A percentile compares a stretch with the other conserved stretches of the same genome.
Evolutionary conservation across 805 yeast species (phyloP).

Genomic region (Cyberlindnera americana): DNA sequence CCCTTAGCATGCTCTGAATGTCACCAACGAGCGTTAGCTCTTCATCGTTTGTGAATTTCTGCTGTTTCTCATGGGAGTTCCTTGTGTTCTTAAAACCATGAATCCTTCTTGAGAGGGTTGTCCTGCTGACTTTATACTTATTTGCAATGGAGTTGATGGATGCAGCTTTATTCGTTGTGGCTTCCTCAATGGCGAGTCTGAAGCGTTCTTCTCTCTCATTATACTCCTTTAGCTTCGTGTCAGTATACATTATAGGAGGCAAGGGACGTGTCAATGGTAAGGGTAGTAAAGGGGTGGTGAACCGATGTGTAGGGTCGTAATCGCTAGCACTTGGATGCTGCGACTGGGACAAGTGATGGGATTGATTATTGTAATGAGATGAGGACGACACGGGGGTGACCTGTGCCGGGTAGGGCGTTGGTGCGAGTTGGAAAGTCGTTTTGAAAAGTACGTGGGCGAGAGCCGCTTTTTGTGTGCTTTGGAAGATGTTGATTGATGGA

Average conservation of each 20-base stretch:
- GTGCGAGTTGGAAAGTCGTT: constrained; percentile 9
- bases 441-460: constrained; percentile 5
- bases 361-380: background rate
- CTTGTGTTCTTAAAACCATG: constrained; percentile 30
- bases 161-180: constrained; percentile 25
- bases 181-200: constrained; percentile 28
- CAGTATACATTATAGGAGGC: constrained; percentile 22
- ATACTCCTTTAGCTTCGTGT: constrained; percentile 28
- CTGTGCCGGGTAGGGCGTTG: constrained; percentile 8
- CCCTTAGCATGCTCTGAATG: constrained; percentile 23
- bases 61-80: constrained; percentile 29
- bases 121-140: constrained; percentile 26
- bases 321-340: too few species aligned
- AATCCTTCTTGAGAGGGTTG: constrained; percentile 28
- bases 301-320: too few species aligned
- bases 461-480: constrained; percentile 7
- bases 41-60: constrained; percentile 29
- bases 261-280: constrained; percentile 12
- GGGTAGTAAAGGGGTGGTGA: constrained; percentile 8
- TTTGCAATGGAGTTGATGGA: constrained; percentile 30
- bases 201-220: constrained; percentile 29
- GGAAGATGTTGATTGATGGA: constrained; percentile 6
- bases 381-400: background rate
- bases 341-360: background rate
- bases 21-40: constrained; percentile 21